These are phyloP conservation scores for Echria macrotheca DNA, from an alignment of 495 filamentous ascomycete species.

Conservation along the genomic window DNA sequence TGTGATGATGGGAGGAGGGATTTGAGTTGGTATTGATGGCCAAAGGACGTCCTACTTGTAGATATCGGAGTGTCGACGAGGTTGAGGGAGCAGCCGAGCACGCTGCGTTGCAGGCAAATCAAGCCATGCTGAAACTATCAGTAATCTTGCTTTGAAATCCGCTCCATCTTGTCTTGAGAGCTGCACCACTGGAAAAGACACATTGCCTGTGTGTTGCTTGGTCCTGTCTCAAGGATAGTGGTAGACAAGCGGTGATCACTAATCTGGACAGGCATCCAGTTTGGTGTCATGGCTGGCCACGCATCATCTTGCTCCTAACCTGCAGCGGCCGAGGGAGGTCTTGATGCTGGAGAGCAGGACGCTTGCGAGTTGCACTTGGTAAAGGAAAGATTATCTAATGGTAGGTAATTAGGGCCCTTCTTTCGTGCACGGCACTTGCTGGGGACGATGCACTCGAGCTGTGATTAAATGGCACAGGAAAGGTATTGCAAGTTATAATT, in stretches of 20 bases:
- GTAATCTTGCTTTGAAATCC: constrained; percentile 5
- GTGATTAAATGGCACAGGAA: no score
- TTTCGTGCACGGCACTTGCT: no score
- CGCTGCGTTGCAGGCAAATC: background rate
- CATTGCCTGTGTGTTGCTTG: background rate
- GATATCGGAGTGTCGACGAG: constrained; percentile 1
- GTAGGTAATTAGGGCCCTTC: no score
- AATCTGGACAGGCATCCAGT: background rate
- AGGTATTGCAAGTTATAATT: no score
- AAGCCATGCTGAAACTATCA: constrained; percentile 1
- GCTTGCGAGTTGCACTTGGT: no score
- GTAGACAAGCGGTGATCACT: background rate
- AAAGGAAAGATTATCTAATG: no score
- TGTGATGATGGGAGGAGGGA: background rate
- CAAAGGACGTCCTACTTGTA: constrained; percentile 1
- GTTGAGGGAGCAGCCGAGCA: background rate
- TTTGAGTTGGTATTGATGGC: constrained; percentile 3
- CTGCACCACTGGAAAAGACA: constrained; percentile 1
- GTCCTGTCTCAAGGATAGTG: background rate
- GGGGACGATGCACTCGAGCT: no score
- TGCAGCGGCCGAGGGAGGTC: no score
- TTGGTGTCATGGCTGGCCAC: background rate
- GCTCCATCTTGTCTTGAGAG: background rate
- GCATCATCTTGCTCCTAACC: background rate
- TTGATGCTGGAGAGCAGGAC: no score